Evolutionary conservation across 345 rosid genomes (phyloP).

Genomic region (Orychophragmus violaceus): DNA sequence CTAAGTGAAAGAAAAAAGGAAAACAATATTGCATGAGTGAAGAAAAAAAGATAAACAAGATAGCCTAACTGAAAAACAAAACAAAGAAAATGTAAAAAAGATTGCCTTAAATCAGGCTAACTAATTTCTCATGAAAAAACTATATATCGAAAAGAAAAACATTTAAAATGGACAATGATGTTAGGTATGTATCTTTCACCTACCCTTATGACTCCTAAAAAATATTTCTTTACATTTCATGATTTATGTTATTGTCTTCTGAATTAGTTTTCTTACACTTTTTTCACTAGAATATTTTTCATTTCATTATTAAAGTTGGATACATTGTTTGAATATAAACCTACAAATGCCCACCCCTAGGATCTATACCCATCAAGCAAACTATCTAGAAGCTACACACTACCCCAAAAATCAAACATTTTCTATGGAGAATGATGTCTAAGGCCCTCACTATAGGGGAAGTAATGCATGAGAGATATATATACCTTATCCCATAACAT

Average conservation of each 20-base stretch:
- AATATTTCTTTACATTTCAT: slow-evolving; percentile 14
- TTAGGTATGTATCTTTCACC: slow-evolving; percentile 23
- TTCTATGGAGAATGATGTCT: too few species aligned
- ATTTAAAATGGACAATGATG: slow-evolving; percentile 24
- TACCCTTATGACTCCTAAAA: background rate
- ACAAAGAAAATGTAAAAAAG: background rate
- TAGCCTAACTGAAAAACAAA: background rate
- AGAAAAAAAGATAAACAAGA: background rate
- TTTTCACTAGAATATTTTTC: too few species aligned
- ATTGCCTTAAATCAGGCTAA: background rate
- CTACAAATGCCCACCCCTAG: too few species aligned
- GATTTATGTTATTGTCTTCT: slow-evolving; percentile 5
- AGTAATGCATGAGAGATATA: too few species aligned
- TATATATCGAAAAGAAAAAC: background rate
- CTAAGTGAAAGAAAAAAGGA: background rate
- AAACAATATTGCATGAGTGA: too few species aligned
- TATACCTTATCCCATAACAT: too few species aligned
- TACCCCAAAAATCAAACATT: too few species aligned
- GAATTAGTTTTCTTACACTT: background rate
- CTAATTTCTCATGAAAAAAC: background rate
- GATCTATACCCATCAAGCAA: too few species aligned
- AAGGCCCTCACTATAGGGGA: too few species aligned
- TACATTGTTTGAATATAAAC: too few species aligned
- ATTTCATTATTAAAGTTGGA: too few species aligned
- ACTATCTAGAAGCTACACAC: too few species aligned